Evolutionary conservation across 768 basidiomycete species (phyloP).

Genomic region (Mycena pura): DNA sequence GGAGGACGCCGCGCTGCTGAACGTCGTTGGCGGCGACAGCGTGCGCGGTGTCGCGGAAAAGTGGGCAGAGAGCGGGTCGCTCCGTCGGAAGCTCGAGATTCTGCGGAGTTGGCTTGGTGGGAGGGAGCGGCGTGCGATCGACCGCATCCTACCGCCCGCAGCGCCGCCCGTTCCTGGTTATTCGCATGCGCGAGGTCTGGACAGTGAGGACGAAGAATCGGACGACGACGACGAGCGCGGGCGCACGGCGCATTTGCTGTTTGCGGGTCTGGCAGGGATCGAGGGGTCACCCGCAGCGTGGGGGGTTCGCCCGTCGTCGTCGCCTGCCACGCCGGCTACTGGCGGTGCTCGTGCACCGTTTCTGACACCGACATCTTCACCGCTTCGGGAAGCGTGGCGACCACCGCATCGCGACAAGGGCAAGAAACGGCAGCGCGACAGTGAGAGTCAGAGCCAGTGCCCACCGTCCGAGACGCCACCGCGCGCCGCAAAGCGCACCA

Average conservation of each 20-base stretch:
- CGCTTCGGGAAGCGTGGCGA: no score
- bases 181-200: slow-evolving; percentile 31
- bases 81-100: slow-evolving; percentile 49
- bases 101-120: slow-evolving; percentile 52
- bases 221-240: slow-evolving; percentile 54
- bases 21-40: slow-evolving; percentile 64
- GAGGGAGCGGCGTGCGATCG: slow-evolving; percentile 41
- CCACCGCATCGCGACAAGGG: slow-evolving; percentile 14
- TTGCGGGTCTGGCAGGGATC: slow-evolving; percentile 50
- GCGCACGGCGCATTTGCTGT: slow-evolving; percentile 62
- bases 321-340: neutral
- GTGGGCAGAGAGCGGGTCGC: slow-evolving; percentile 61
- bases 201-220: slow-evolving; percentile 51
- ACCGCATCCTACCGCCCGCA: slow-evolving; percentile 36
- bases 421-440: slow-evolving; percentile 1
- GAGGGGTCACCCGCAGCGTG: slow-evolving; percentile 25
- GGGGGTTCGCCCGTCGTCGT: slow-evolving; percentile 37
- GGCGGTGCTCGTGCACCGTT: slow-evolving; percentile 8
- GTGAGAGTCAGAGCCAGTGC: no score
- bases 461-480: neutral
- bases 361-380: slow-evolving; percentile 16
- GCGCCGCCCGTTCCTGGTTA: slow-evolving; percentile 20
- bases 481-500: neutral
- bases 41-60: slow-evolving; percentile 51
- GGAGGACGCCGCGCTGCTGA: slow-evolving; percentile 63